A percentile compares a stretch with the other conserved stretches of the same genome.
phyloP scores from a whole-genome alignment of 805 yeast species.

The Ogataea pilisensis region DNA sequence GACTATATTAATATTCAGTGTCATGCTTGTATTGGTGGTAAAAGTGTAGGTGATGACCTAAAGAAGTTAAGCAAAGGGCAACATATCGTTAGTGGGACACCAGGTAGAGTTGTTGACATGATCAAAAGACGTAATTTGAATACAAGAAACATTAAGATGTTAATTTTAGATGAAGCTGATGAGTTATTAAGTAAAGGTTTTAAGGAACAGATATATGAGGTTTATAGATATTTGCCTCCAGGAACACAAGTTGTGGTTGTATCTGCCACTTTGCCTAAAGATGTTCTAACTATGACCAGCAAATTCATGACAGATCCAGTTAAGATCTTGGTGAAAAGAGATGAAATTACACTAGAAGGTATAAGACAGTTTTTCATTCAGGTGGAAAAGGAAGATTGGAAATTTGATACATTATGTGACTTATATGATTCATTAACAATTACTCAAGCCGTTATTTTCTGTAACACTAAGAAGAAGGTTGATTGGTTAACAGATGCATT shows the following conservation, averaged over 20 bases:
- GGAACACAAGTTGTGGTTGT: conserved; percentile 92
- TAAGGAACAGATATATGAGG: conserved; percentile 92
- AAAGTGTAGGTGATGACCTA: conserved; percentile 81
- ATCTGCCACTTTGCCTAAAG: conserved; percentile 91
- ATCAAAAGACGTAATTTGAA: conserved; percentile 83
- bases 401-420: conserved; percentile 92
- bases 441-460: conserved; percentile 96
- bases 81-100: conserved; percentile 95
- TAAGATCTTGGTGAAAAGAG: conserved; percentile 89
- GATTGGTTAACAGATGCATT: conserved; percentile 80
- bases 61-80: conserved; percentile 81
- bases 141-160: conserved; percentile 84
- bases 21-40: conserved; percentile 98
- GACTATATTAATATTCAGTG: conserved; percentile 85
- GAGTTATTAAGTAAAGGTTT: conserved; percentile 92
- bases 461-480: conserved; percentile 93
- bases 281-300: conserved; percentile 84
- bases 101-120: conserved; percentile 97
- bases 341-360: conserved; percentile 93
- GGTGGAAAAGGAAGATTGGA: conserved; percentile 91
- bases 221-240: conserved; percentile 82
- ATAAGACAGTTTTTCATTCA: conserved; percentile 88
- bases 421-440: conserved; percentile 92
- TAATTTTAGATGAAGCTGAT: conserved; percentile 97
- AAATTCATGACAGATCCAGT: conserved; percentile 95